phyloP scores from a whole-genome alignment of 2,329 filamentous ascomycete genomes.

The Talaromyces albobiverticillius region DNA sequence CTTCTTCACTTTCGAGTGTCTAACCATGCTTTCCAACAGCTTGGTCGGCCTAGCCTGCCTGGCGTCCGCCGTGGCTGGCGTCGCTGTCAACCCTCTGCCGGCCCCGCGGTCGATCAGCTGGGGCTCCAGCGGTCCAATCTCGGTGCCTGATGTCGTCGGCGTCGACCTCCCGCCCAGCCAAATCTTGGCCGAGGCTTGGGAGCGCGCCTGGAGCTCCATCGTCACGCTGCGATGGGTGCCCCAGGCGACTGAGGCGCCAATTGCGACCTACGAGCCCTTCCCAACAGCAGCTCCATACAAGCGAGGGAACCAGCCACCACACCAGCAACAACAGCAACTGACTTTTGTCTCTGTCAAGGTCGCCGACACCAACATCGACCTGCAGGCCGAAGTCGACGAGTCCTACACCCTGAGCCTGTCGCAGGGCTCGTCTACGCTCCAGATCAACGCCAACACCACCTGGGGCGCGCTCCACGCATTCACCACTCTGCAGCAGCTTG shows the following conservation, averaged over 20 bases:
- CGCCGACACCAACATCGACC: conserved; percentile 43
- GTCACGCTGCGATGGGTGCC: conserved; percentile 53
- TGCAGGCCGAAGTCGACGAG: conserved; percentile 57
- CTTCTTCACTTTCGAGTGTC: background rate
- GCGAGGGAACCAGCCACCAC: conserved; percentile 18
- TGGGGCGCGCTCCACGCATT: conserved; percentile 57
- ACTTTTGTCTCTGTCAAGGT: conserved; percentile 47
- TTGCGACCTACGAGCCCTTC: conserved; percentile 51
- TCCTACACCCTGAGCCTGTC: conserved; percentile 52
- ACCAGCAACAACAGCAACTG: conserved; percentile 30
- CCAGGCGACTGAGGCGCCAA: conserved; percentile 51
- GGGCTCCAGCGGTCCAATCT: conserved; percentile 51
- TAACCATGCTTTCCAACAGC: conserved; percentile 14
- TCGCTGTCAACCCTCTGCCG: conserved; percentile 54
- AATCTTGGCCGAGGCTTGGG: conserved; percentile 48
- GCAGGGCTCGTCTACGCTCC: conserved; percentile 38
- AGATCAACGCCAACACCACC: conserved; percentile 50
- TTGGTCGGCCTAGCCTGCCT: conserved; percentile 29
- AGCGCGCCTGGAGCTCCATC: conserved; percentile 50
- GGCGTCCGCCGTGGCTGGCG: conserved; percentile 39
- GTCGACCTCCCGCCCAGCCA: conserved; percentile 37
- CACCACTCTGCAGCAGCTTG: conserved; percentile 56
- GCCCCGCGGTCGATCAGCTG: conserved; percentile 53
- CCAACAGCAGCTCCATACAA: conserved; percentile 36
- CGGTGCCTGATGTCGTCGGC: conserved; percentile 36